Evolutionary conservation across 2,329 filamentous ascomycete genomes (phyloP).

Genomic region (Hypoxylon sp.): DNA sequence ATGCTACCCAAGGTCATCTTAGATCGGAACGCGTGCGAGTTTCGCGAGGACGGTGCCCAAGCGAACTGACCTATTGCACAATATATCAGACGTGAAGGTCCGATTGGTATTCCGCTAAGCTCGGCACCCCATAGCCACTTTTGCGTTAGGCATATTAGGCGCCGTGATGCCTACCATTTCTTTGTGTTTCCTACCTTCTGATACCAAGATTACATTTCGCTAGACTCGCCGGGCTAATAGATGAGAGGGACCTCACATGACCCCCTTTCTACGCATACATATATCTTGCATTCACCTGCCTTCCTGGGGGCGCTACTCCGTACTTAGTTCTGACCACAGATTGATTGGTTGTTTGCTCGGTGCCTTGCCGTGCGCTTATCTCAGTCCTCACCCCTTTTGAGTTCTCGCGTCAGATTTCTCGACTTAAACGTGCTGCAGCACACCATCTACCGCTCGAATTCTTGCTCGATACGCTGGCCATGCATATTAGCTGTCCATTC

Average conservation of each 20-base stretch:
- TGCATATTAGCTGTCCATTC: not conserved
- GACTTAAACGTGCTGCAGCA: slow-evolving; percentile 27
- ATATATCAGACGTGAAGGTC: slow-evolving; percentile 15
- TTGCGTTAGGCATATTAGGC: slow-evolving; percentile 22
- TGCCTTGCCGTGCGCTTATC: slow-evolving; percentile 20
- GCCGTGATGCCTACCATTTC: slow-evolving; percentile 22
- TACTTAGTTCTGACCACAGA: slow-evolving; percentile 7
- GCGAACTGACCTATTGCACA: not conserved
- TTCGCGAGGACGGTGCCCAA: slow-evolving; percentile 17
- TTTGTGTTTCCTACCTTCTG: slow-evolving; percentile 8
- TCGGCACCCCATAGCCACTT: slow-evolving; percentile 19
- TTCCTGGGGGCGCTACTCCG: slow-evolving; percentile 19
- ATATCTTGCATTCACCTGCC: slow-evolving; percentile 21
- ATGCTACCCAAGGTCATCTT: slow-evolving; percentile 10
- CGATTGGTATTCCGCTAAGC: slow-evolving; percentile 17
- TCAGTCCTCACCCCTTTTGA: slow-evolving; percentile 7
- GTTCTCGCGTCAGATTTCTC: slow-evolving; percentile 24
- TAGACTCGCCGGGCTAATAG: slow-evolving; percentile 25
- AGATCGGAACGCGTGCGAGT: slow-evolving; percentile 14
- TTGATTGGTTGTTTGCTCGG: slow-evolving; percentile 16
- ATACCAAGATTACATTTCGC: slow-evolving; percentile 23
- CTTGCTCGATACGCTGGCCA: not conserved
- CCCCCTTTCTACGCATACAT: slow-evolving; percentile 3
- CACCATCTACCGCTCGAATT: slow-evolving; percentile 10
- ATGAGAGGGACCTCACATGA: slow-evolving; percentile 19